Evolutionary conservation across 2,329 filamentous ascomycete species (phyloP).

Genomic region (Aulographum hederae): DNA sequence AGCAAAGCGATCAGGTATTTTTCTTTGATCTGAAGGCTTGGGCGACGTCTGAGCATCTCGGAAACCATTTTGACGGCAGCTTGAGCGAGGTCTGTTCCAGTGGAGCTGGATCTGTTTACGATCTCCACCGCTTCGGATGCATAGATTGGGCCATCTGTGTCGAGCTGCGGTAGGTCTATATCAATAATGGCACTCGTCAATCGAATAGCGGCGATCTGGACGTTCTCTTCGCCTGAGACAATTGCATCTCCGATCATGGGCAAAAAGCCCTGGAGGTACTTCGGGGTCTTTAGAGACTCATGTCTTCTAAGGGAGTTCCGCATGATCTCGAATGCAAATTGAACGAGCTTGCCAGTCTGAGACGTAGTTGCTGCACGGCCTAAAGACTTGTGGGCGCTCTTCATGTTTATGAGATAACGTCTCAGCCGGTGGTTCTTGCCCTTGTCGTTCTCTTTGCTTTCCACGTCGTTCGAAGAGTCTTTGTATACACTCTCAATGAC

Average conservation of each 20-base stretch:
- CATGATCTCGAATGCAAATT: slow-evolving; percentile 76
- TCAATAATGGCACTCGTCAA: slow-evolving; percentile 73
- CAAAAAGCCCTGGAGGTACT: slow-evolving; percentile 70
- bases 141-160: slow-evolving; percentile 58
- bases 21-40: slow-evolving; percentile 59
- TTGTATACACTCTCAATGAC: slow-evolving; percentile 71
- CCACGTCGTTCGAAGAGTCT: slow-evolving; percentile 23
- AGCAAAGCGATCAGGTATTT: slow-evolving; percentile 69
- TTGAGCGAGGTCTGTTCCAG: slow-evolving; percentile 69
- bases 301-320: slow-evolving; percentile 76
- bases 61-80: slow-evolving; percentile 78
- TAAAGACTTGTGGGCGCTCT: slow-evolving; percentile 33
- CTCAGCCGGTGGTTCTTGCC: slow-evolving; percentile 18
- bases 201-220: slow-evolving; percentile 74
- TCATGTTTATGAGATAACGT: slow-evolving; percentile 57
- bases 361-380: slow-evolving; percentile 56
- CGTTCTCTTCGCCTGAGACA: slow-evolving; percentile 72
- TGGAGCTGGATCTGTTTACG: slow-evolving; percentile 59
- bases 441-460: slow-evolving; percentile 2
- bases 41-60: slow-evolving; percentile 65
- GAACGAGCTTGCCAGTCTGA: slow-evolving; percentile 68
- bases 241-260: slow-evolving; percentile 79
- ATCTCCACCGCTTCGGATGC: slow-evolving; percentile 69
- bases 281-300: slow-evolving; percentile 57
- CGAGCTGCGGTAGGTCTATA: slow-evolving; percentile 54